phyloP scores from a whole-genome alignment of 768 basidiomycete genomes.

The Podaxis sp. region DNA sequence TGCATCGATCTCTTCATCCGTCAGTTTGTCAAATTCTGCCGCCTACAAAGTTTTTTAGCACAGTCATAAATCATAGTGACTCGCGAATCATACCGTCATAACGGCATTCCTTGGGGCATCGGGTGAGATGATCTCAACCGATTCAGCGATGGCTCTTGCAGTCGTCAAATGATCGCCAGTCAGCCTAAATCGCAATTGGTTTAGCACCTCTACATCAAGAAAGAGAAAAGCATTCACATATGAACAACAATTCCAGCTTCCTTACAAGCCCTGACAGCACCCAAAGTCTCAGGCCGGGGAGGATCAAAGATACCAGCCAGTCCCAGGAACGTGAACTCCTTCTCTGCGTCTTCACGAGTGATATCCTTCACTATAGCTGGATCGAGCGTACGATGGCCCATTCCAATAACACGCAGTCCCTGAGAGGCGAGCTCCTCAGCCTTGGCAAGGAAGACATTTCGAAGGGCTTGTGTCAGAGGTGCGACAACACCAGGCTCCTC shows the following conservation, averaged over 20 bases:
- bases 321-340: conserved; percentile 47
- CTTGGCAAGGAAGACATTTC: conserved; percentile 27
- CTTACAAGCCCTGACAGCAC: conserved; percentile 49
- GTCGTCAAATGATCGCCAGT: conserved; percentile 55
- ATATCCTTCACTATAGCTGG: conserved; percentile 23
- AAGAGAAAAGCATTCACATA: conserved; percentile 24
- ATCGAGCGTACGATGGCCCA: conserved; percentile 27
- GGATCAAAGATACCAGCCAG: conserved; percentile 58
- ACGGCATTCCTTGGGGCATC: conserved; percentile 37
- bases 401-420: conserved; percentile 39
- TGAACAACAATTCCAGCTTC: conserved; percentile 52
- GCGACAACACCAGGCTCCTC: conserved; percentile 21
- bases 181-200: conserved; percentile 33
- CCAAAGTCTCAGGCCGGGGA: conserved; percentile 50
- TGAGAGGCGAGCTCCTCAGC: conserved; percentile 38
- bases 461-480: conserved; percentile 28
- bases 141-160: conserved; percentile 48
- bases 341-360: conserved; percentile 43
- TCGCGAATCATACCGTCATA: conserved; percentile 28
- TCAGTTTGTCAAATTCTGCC: conserved; percentile 49
- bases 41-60: conserved; percentile 22
- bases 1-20: conserved; percentile 48
- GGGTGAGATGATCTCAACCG: conserved; percentile 44
- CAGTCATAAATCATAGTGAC: background rate
- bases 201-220: background rate